A percentile compares a stretch with the other conserved stretches of the same genome.
Evolutionary conservation across 1,284 basidiomycete genomes (phyloP).

Genomic region (Bondarzewia mesenterica): DNA sequence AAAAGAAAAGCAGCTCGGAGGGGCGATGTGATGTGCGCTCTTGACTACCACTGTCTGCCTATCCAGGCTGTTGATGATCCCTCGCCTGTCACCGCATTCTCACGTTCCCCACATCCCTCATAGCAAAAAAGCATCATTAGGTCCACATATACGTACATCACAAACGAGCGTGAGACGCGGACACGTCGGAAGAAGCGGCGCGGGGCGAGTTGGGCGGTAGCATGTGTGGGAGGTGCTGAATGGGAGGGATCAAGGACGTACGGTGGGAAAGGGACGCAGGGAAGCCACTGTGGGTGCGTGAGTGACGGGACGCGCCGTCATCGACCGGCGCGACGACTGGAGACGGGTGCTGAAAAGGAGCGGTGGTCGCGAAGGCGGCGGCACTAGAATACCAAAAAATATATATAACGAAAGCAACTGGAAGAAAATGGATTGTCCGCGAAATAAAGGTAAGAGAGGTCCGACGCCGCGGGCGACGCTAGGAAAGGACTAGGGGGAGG

Average conservation of each 20-base stretch:
- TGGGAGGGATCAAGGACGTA: neutral
- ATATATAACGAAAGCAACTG: conserved; percentile 1
- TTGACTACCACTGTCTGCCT: too few relatives aligned
- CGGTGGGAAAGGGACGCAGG: neutral
- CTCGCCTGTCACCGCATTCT: neutral
- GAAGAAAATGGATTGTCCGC: neutral
- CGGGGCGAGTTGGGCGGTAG: neutral
- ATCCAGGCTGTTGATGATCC: too few relatives aligned
- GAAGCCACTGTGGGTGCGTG: neutral
- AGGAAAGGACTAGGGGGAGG: neutral
- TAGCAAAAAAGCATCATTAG: neutral
- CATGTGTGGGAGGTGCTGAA: neutral
- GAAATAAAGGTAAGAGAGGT: neutral
- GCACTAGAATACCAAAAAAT: neutral
- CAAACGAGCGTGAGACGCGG: neutral
- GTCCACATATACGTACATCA: conserved; percentile 1
- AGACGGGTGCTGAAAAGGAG: neutral
- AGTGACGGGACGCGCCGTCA: neutral
- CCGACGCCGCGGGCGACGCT: neutral
- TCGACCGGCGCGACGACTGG: neutral
- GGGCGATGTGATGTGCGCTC: too few relatives aligned
- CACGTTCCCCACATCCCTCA: neutral
- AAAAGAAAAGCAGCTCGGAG: too few relatives aligned
- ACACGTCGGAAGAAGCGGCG: neutral
- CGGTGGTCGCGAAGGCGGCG: neutral